These are phyloP conservation scores for Lantana camara DNA, from an alignment of 257 asterid genomes.

Conservation along the genomic window DNA sequence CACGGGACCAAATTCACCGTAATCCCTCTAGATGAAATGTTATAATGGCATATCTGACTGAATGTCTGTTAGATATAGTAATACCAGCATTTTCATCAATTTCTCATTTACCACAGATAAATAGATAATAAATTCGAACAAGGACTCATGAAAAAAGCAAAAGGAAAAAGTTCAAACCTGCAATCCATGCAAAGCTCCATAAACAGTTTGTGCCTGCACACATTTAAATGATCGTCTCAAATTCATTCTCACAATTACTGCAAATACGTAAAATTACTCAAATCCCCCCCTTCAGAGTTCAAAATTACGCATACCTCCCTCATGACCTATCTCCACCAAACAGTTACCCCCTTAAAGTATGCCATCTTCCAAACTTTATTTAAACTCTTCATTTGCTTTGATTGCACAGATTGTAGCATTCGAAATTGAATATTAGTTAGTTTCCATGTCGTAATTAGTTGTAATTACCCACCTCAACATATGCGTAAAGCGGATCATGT, in stretches of 20 bases:
- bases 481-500: conserved; percentile 53
- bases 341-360: too few species aligned
- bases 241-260: neutral
- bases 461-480: conserved; percentile 54
- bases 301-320: too few species aligned
- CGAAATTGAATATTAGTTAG: too few species aligned
- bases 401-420: too few species aligned
- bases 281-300: too few species aligned
- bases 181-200: conserved; percentile 92
- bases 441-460: too few species aligned
- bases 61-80: conserved; percentile 66
- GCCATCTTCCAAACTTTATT: too few species aligned
- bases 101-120: neutral
- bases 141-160: neutral
- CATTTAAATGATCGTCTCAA: neutral
- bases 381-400: too few species aligned
- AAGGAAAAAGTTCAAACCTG: conserved; percentile 52
- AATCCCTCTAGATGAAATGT: conserved; percentile 55
- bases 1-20: conserved; percentile 79
- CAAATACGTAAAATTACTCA: neutral
- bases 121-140: conserved; percentile 1
- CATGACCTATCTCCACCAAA: too few species aligned
- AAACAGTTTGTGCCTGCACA: conserved; percentile 88
- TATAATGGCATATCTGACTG: conserved; percentile 82
- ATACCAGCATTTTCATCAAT: conserved; percentile 12